These are phyloP conservation scores for Phytopythium vexans DNA, from an alignment of 352 stramenopile species.

Conservation along the genomic window DNA sequence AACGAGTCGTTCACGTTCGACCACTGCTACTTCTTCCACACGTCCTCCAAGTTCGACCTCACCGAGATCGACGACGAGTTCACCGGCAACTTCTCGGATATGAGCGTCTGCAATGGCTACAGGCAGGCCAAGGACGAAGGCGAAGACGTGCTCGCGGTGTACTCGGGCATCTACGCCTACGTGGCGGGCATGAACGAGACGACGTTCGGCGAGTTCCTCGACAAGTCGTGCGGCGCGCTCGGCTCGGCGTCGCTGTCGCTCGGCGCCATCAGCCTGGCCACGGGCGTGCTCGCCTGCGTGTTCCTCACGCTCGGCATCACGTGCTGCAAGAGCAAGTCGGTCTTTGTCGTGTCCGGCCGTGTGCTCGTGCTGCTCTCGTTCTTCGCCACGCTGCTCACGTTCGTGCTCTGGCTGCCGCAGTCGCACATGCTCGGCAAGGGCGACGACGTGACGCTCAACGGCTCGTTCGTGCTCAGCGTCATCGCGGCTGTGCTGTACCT, in stretches of 20 bases:
- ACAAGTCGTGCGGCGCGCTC: constrained; percentile 50
- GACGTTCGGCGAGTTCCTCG: constrained; percentile 59
- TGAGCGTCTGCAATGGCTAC: constrained; percentile 62
- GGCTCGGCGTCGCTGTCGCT: constrained; percentile 46
- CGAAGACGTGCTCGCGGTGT: constrained; percentile 22
- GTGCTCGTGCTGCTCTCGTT: constrained; percentile 38
- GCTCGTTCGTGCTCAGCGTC: constrained; percentile 53
- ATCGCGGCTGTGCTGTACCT: constrained; percentile 48
- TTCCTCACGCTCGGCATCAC: constrained; percentile 54
- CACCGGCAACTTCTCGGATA: constrained; percentile 44
- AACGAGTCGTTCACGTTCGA: constrained; percentile 43
- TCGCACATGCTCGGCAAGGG: constrained; percentile 43
- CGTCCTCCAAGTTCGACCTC: constrained; percentile 49
- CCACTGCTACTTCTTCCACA: constrained; percentile 76
- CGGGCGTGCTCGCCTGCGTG: constrained; percentile 44
- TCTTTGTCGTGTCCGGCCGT: constrained; percentile 48
- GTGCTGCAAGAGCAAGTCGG: constrained; percentile 69
- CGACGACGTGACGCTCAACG: constrained; percentile 54
- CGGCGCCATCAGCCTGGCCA: constrained; percentile 32
- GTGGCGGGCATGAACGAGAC: constrained; percentile 42
- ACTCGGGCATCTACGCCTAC: constrained; percentile 28
- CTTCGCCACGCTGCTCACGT: constrained; percentile 45
- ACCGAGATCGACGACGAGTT: constrained; percentile 25
- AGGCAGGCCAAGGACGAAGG: constrained; percentile 23
- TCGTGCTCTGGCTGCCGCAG: constrained; percentile 60